Evolutionary conservation across 2,329 filamentous ascomycete genomes (phyloP).

Genomic region (Nothophaeocryptopus gaeumannii): DNA sequence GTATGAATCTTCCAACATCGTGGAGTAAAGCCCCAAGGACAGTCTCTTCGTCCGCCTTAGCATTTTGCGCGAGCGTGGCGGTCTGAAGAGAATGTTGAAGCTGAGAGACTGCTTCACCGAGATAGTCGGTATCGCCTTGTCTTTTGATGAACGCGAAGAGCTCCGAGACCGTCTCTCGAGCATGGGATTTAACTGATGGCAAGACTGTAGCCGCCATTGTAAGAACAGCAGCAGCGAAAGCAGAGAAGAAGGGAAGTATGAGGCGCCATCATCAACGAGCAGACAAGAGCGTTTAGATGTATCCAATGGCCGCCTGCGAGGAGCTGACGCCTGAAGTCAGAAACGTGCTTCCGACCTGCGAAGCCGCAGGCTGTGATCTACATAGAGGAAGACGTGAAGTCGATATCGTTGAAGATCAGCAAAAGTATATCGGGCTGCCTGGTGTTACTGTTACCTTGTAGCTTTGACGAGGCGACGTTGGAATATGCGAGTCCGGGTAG

Average conservation of each 20-base stretch:
- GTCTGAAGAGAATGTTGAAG: conserved; percentile 35
- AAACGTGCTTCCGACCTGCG: too few species aligned
- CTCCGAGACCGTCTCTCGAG: conserved; percentile 18
- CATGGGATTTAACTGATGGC: conserved; percentile 12
- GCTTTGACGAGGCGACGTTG: too few species aligned
- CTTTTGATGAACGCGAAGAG: conserved; percentile 24
- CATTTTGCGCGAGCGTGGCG: conserved; percentile 28
- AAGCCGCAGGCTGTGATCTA: too few species aligned
- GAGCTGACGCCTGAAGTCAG: too few species aligned
- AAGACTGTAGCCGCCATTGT: conserved; percentile 4
- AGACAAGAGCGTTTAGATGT: background rate
- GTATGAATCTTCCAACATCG: conserved; percentile 45
- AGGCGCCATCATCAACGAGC: conserved; percentile 3
- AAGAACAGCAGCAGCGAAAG: too few species aligned
- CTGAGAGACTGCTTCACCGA: conserved; percentile 33
- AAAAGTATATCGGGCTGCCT: too few species aligned
- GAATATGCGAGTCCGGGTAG: too few species aligned
- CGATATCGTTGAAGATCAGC: too few species aligned
- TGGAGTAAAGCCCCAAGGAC: conserved; percentile 42
- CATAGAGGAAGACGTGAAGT: too few species aligned
- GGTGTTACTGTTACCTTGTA: too few species aligned
- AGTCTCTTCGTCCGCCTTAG: conserved; percentile 29
- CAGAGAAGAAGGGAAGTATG: background rate
- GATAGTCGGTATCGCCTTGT: conserved; percentile 33
- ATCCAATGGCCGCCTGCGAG: background rate